A percentile compares a stretch with the other conserved stretches of the same genome.
phyloP scores from a whole-genome alignment of 768 basidiomycete genomes.

The Suillus brevipes region DNA sequence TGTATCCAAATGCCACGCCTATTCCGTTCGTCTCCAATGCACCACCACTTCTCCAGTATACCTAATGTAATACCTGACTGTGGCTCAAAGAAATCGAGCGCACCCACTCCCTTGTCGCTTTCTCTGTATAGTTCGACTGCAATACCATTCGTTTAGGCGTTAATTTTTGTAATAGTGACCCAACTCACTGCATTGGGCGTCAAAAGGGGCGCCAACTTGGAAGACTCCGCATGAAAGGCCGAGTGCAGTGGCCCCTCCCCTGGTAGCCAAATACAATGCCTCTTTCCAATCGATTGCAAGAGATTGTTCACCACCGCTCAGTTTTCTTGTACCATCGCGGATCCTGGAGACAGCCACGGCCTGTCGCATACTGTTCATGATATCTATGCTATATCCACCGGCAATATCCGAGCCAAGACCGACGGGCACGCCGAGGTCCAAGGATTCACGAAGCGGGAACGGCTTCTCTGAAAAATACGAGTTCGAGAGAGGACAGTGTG shows the following conservation, averaged over 20 bases:
- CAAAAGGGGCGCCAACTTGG: slow-evolving; percentile 62
- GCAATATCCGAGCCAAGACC: slow-evolving; percentile 87
- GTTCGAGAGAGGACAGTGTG: slow-evolving; percentile 90
- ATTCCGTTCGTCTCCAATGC: slow-evolving; percentile 71
- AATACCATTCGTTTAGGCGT: slow-evolving; percentile 1
- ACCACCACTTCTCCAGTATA: slow-evolving; percentile 90
- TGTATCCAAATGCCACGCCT: slow-evolving; percentile 75
- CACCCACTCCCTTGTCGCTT: slow-evolving; percentile 48
- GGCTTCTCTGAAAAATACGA: slow-evolving; percentile 78
- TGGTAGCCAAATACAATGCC: slow-evolving; percentile 76
- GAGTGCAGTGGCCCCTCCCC: slow-evolving; percentile 74
- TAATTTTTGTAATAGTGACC: not conserved
- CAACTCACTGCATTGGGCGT: slow-evolving; percentile 71
- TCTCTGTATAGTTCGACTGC: not conserved
- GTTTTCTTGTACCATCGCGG: slow-evolving; percentile 53
- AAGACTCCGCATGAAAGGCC: slow-evolving; percentile 61
- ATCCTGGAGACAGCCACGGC: slow-evolving; percentile 72
- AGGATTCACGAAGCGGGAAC: slow-evolving; percentile 70
- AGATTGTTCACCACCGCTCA: slow-evolving; percentile 13
- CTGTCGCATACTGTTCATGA: slow-evolving; percentile 79
- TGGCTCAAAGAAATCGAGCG: slow-evolving; percentile 63
- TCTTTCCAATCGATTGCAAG: slow-evolving; percentile 80
- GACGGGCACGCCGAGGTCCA: slow-evolving; percentile 60
- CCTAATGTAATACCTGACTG: slow-evolving; percentile 40
- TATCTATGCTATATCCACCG: slow-evolving; percentile 79